Evolutionary conservation across 78 protist species (phyloP).

Genomic region (Paratrimastix pyriformis): DNA sequence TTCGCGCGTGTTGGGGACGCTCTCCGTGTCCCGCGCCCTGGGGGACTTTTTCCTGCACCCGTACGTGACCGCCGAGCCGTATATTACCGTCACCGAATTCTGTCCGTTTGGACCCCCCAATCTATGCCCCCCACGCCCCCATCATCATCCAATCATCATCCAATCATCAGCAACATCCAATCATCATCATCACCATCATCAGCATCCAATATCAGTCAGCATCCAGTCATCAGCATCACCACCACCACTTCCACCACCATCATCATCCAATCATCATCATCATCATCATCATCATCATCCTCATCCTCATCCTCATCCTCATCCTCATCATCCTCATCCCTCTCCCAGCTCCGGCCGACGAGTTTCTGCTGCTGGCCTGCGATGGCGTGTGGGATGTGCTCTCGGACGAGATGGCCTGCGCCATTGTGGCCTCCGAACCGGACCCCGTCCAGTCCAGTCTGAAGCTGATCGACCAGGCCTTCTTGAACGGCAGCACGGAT

Average conservation of each 20-base stretch:
- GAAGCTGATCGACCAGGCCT: conserved; percentile 25
- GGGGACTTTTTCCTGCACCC: conserved; percentile 60
- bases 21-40: conserved; percentile 61
- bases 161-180: too few relatives aligned
- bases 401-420: conserved; percentile 8
- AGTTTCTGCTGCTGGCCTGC: conserved; percentile 16
- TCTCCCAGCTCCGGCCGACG: conserved; percentile 11
- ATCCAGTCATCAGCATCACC: too few relatives aligned
- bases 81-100: background rate
- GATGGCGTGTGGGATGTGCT: conserved; percentile 30
- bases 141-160: too few relatives aligned
- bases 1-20: conserved; percentile 56
- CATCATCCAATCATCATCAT: too few relatives aligned
- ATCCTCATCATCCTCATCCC: too few relatives aligned
- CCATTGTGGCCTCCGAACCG: conserved; percentile 12
- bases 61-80: conserved; percentile 27
- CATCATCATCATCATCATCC: too few relatives aligned
- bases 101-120: too few relatives aligned
- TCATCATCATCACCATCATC: too few relatives aligned
- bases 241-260: too few relatives aligned
- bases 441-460: conserved; percentile 21
- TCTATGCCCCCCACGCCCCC: too few relatives aligned
- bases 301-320: too few relatives aligned
- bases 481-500: conserved; percentile 18
- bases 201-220: too few relatives aligned